These are phyloP conservation scores for Cantharellus anzutake DNA, from an alignment of 768 basidiomycete species.

Conservation along the genomic window DNA sequence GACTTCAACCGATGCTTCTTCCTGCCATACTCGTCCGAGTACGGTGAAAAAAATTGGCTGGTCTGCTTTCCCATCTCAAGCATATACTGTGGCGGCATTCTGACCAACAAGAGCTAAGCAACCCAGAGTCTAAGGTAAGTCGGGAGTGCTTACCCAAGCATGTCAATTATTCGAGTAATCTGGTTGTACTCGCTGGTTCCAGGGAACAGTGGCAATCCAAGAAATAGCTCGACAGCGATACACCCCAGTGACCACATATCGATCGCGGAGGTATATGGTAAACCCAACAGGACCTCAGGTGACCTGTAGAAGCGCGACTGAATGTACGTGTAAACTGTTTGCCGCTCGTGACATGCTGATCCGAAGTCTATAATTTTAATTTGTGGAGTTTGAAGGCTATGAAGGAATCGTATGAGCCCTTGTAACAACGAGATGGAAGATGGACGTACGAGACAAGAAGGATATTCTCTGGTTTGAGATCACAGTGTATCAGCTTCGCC, in stretches of 20 bases:
- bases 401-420: background rate
- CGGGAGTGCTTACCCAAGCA: constrained; percentile 65
- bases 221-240: constrained; percentile 94
- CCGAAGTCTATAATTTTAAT: constrained; percentile 99
- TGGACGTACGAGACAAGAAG: constrained; percentile 70
- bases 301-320: constrained; percentile 98
- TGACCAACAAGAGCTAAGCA: constrained; percentile 16
- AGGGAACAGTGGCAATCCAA: constrained; percentile 90
- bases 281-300: constrained; percentile 87
- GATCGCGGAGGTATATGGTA: constrained; percentile 86
- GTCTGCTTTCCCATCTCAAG: constrained; percentile 94
- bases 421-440: constrained; percentile 6
- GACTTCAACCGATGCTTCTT: constrained; percentile 67
- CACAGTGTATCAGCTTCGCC: constrained; percentile 91
- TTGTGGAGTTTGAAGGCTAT: constrained; percentile 83
- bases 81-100: constrained; percentile 81
- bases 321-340: constrained; percentile 99
- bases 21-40: constrained; percentile 53
- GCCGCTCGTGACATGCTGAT: constrained; percentile 94
- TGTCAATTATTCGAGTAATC: constrained; percentile 87
- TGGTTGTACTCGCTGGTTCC: constrained; percentile 99
- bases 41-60: constrained; percentile 77
- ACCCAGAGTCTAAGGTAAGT: background rate
- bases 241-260: constrained; percentile 99
- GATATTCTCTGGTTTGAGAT: constrained; percentile 98